Base-by-base conservation (phyloP, 2,329 filamentous ascomycete species). In the Fusarium vanettenii region DNA sequence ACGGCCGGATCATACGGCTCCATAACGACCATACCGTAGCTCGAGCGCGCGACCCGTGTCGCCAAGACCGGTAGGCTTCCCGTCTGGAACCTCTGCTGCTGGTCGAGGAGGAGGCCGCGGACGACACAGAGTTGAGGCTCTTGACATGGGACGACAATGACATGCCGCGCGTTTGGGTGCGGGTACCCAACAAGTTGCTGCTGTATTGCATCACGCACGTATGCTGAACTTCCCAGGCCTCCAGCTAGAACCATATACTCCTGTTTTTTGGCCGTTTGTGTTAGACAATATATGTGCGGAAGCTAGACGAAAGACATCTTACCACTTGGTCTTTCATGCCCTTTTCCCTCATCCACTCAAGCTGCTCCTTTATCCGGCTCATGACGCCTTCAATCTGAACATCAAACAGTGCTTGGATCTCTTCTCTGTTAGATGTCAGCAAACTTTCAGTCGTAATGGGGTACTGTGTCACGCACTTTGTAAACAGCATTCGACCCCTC, bases 71-170 rank as follows among this genome's bases (percentile, higher is more conserved):
- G 79, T 7, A 78, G 80, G 3, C 81, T 79, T 2, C 82, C 83
- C 1, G 84, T 82, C 6, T 85, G 80, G 41, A 87, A 81, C 57
- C 84, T 86, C 48, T 88, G 85, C n/a, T 89, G 80, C 13, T 87
- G 83, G 59, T 90, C 87, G 4, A 85, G 81, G 2, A 90, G 85
- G 3, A 89, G 79, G 0, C 88, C 88, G 69, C 88, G 87, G 48
- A 88, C 87, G 2, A 90, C 88, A 6, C 88, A 87, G 0, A 90
- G 85, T 64, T 89, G 87, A 0, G 88, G 88, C 55, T 90, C 88
- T 10, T 86, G 84, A 2, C 84, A 85, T 10, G 84, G 84, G 5
- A 87, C 71, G 18, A 87, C 84, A 37, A 81, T 79, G 31, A 84
- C 78, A 10, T 81, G 64, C 11, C 7, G 20, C 4, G 71, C 71